A percentile compares a stretch with the other conserved stretches of the same genome.
Evolutionary conservation across 208 protist genomes (phyloP).

Genomic region (Acanthamoeba triangularis): DNA sequence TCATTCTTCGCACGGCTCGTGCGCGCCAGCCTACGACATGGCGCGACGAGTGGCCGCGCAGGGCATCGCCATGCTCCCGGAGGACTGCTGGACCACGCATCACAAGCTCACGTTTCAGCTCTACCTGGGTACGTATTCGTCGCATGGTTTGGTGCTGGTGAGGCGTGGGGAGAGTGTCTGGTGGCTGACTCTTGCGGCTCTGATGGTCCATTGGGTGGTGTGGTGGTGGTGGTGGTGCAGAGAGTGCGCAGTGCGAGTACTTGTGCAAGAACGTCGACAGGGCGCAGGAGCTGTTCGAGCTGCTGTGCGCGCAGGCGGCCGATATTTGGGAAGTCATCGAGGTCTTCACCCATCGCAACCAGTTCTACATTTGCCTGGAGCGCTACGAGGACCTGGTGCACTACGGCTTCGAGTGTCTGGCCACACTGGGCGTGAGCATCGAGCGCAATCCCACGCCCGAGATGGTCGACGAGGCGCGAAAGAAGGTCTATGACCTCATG

Average conservation of each 20-base stretch:
- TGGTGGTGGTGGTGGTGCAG: too few relatives aligned
- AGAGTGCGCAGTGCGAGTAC: constrained; percentile 68
- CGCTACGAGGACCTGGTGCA: constrained; percentile 57
- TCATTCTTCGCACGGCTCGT: background rate
- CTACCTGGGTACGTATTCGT: constrained; percentile 22
- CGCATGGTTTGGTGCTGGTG: background rate
- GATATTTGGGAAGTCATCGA: constrained; percentile 49
- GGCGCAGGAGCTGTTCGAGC: constrained; percentile 33
- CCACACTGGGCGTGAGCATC: background rate
- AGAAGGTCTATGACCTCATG: background rate
- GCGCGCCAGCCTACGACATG: constrained; percentile 20
- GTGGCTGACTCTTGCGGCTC: background rate
- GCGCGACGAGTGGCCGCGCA: constrained; percentile 28
- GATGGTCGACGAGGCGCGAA: constrained; percentile 6
- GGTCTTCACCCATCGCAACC: constrained; percentile 32
- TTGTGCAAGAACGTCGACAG: constrained; percentile 55
- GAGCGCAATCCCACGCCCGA: background rate
- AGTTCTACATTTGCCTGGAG: constrained; percentile 27
- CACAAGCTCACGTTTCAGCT: constrained; percentile 72
- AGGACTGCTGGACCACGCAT: constrained; percentile 14
- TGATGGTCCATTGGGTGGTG: too few relatives aligned
- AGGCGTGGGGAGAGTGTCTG: background rate
- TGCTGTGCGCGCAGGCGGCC: background rate
- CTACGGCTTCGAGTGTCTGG: constrained; percentile 45
- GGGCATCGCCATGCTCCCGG: constrained; percentile 68